Evolutionary conservation across 2,329 filamentous ascomycete genomes (phyloP).

Genomic region (Neofusicoccum parvum): DNA sequence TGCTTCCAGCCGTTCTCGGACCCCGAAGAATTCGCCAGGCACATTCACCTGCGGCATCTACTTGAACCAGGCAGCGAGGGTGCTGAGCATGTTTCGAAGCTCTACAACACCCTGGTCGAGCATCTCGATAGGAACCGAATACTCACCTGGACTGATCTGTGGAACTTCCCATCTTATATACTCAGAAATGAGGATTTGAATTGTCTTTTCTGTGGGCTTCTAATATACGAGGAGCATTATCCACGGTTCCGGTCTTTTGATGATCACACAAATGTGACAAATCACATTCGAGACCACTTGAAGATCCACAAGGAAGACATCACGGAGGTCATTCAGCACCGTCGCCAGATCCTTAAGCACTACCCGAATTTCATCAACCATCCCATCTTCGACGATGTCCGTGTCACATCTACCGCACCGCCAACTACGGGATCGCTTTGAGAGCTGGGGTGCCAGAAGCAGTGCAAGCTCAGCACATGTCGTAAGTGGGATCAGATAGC

Average conservation of each 20-base stretch:
- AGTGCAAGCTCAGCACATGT: too few relatives aligned
- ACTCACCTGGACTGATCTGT: too few relatives aligned
- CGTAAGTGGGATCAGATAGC: too few relatives aligned
- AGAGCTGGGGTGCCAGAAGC: too few relatives aligned
- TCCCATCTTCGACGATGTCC: constrained; percentile 20
- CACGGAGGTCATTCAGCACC: constrained; percentile 1
- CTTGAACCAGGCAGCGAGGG: background rate
- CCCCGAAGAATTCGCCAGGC: background rate
- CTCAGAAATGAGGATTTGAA: too few relatives aligned
- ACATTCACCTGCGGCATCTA: background rate
- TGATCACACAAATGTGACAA: background rate
- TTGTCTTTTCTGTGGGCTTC: too few relatives aligned
- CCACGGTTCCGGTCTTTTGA: fast-evolving
- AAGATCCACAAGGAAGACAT: constrained; percentile 3
- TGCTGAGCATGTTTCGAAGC: background rate
- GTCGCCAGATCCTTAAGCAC: constrained; percentile 18
- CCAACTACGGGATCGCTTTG: too few relatives aligned
- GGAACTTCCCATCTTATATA: too few relatives aligned
- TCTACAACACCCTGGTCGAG: background rate
- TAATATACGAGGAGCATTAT: background rate
- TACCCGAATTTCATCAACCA: constrained; percentile 15
- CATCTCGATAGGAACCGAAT: background rate
- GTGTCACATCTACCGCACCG: background rate
- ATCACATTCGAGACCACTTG: background rate
- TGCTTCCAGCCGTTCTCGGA: background rate